A percentile compares a stretch with the other conserved stretches of the same genome.
Conservation (phyloP, 805 yeast species). For the Kazachstania martiniae region DNA sequence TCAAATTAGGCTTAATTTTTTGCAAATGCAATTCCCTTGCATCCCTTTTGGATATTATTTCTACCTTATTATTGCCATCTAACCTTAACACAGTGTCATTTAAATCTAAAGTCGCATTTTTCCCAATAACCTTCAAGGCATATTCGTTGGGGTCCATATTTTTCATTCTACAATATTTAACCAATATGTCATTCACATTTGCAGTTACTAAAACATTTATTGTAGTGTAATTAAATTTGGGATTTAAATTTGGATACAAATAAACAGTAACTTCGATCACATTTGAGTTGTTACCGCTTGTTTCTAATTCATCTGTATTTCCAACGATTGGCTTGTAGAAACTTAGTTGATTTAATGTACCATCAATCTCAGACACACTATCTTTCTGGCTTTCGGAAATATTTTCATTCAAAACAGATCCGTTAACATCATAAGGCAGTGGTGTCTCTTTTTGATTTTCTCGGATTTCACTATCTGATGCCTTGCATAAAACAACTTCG, state of each 20-base stretch:
- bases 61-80: slow-evolving; percentile 33
- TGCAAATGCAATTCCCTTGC: slow-evolving; percentile 29
- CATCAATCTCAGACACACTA: too few relatives aligned
- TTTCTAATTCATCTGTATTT: slow-evolving; percentile 7
- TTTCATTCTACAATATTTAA: slow-evolving; percentile 28
- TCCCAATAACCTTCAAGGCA: slow-evolving; percentile 26
- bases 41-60: slow-evolving; percentile 33
- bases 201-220: slow-evolving; percentile 28
- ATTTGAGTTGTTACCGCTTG: slow-evolving; percentile 16
- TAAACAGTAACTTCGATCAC: slow-evolving; percentile 24
- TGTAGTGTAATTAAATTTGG: slow-evolving; percentile 20
- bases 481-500: slow-evolving; percentile 68
- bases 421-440: slow-evolving; percentile 29
- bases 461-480: slow-evolving; percentile 36
- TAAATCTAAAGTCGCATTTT: slow-evolving; percentile 25
- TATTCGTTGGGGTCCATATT: slow-evolving; percentile 29
- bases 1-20: slow-evolving; percentile 21
- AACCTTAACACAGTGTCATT: slow-evolving; percentile 32
- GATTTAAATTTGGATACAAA: slow-evolving; percentile 26
- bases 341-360: slow-evolving; percentile 23
- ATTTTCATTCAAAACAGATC: slow-evolving; percentile 3
- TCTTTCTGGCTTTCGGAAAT: slow-evolving; percentile 5
- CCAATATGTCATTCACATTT: slow-evolving; percentile 28
- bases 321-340: slow-evolving; percentile 32
- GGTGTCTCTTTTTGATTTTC: slow-evolving; percentile 46